Evolutionary conservation across 371 early-diverging fungal species (phyloP).

Genomic region (Mucor velutinosus): DNA sequence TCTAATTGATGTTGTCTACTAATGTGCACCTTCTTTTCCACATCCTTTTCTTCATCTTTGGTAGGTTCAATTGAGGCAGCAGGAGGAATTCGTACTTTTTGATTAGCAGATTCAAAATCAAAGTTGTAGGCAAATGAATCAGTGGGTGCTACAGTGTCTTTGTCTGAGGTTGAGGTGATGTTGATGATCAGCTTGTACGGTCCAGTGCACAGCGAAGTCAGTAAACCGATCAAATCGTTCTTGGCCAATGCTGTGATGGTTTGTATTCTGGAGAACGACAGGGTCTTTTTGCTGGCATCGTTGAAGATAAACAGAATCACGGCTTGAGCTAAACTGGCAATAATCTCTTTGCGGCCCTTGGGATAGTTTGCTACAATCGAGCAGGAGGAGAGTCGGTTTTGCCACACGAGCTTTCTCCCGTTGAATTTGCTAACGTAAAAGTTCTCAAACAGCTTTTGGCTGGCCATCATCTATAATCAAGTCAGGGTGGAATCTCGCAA

Average conservation of each 20-base stretch:
- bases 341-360: conserved; percentile 65
- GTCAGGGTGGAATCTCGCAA: too few species aligned
- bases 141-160: neutral
- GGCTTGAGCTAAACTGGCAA: conserved; percentile 75
- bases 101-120: conserved; percentile 63
- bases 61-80: conserved; percentile 2
- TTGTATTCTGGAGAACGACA: conserved; percentile 71
- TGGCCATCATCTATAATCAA: conserved; percentile 57
- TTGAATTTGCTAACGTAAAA: conserved; percentile 80
- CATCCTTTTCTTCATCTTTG: conserved; percentile 72
- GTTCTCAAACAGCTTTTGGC: conserved; percentile 67
- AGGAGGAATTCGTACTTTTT: conserved; percentile 75
- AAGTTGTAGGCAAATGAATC: conserved; percentile 63
- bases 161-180: neutral
- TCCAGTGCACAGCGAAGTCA: conserved; percentile 5
- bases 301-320: conserved; percentile 80
- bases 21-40: conserved; percentile 73
- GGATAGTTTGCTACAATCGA: conserved; percentile 67
- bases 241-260: conserved; percentile 54
- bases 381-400: conserved; percentile 79
- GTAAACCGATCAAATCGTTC: neutral
- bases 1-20: conserved; percentile 88
- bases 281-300: conserved; percentile 30
- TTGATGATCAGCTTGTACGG: neutral
- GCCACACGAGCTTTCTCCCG: conserved; percentile 85